Base-by-base conservation (phyloP, 192 early-diverging fungal genomes). In the Coemansia biformis region DNA sequence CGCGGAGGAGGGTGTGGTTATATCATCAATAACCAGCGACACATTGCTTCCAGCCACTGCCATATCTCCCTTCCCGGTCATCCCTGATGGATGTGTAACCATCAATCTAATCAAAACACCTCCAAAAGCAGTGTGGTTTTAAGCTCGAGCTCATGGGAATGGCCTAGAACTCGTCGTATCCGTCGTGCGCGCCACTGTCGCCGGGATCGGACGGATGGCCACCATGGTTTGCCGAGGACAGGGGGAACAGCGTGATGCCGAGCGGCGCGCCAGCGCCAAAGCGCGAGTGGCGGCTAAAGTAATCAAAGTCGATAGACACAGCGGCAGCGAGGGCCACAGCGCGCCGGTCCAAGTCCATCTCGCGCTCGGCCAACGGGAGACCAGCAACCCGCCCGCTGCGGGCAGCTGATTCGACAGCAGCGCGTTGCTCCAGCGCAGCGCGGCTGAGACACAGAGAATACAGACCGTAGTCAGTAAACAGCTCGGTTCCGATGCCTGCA, bases 291-390 rank as follows among this genome's bases (percentile, higher is more conserved):
- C 86, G 59, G 24, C 78, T 82, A 65, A 91, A 93, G 62, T 91
- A 93, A 59, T 93, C 91, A 57, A 89, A 84, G 51, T 93, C 92
- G 39, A 90, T 87, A 14, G 83, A 84, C 44, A 92, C 77, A 48
- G 90, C 92, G 39, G 83, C 84, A 0, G 85, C 86, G 39, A 95
- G 68, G 22, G 83, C 81, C 2, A 91, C 81, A 2, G 90, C 90
- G 21, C 89, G 80, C 46, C 89, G 80, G 62, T 92, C 90, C 18
- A 90, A 63, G 1, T 82, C 79, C 59, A 88, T 42, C 18, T 66
- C 78, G 39, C 79, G 59, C 38, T 51, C 57, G 13, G 63, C 48
- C 17, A 62, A 42, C n/a, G n/a, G 58, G 6, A 26, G 24, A 6
- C 24, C 24, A n/a, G n/a, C n/a, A n/a, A n/a, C n/a, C n/a, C n/a